Conservation (phyloP, 768 basidiomycete genomes). For the Pisolithus sp. region DNA sequence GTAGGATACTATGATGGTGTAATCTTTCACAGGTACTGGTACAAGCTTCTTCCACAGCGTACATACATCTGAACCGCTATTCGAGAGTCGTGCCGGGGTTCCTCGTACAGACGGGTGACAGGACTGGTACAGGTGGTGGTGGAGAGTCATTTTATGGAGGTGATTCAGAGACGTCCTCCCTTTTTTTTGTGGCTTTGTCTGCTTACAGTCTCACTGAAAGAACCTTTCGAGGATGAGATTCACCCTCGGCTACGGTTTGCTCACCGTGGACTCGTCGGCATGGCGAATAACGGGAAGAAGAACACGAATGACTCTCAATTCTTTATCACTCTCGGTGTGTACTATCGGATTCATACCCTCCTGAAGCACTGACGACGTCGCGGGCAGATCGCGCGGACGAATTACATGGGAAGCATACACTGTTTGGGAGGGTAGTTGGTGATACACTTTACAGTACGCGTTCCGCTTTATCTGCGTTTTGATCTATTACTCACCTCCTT, state of each 20-base stretch:
- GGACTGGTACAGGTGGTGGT: conserved; percentile 82
- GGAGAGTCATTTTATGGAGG: conserved; percentile 97
- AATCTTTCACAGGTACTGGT: conserved; percentile 81
- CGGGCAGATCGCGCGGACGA: conserved; percentile 79
- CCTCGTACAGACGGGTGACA: conserved; percentile 92
- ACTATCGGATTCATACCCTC: background rate
- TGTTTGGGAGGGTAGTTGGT: conserved; percentile 87
- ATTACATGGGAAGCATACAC: conserved; percentile 88
- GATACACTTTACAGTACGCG: conserved; percentile 87
- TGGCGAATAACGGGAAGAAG: conserved; percentile 87
- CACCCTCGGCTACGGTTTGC: conserved; percentile 86
- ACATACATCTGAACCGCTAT: background rate
- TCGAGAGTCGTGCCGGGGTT: conserved; percentile 81
- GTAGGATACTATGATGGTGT: conserved; percentile 94
- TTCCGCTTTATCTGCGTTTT: background rate
- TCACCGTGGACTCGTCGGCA: conserved; percentile 87
- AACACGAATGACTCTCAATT: conserved; percentile 94
- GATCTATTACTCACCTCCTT: background rate
- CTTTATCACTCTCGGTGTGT: conserved; percentile 82
- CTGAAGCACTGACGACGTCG: background rate
- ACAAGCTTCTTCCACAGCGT: background rate
- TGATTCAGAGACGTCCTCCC: conserved; percentile 6
- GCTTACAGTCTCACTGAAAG: conserved; percentile 32
- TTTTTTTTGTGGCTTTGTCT: background rate
- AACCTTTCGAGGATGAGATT: conserved; percentile 91